Conservation (phyloP, 495 filamentous ascomycete species). For the Zalerion maritima region DNA sequence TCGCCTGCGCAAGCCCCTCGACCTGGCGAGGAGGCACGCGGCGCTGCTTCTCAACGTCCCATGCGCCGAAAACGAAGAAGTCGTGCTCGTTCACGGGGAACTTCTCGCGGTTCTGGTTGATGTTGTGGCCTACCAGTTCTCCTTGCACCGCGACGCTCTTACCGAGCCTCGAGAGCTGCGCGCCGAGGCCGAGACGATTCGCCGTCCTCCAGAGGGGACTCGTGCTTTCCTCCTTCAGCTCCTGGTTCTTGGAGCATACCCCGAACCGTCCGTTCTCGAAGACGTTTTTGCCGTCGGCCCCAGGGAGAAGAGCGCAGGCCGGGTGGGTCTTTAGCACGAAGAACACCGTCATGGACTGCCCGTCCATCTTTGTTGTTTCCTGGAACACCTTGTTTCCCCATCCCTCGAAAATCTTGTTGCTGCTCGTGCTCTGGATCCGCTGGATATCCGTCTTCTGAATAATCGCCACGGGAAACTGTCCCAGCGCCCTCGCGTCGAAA, state of each 20-base stretch:
- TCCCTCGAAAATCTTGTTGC: constrained; percentile 14
- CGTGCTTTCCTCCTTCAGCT: constrained; percentile 5
- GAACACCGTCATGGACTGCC: constrained; percentile 11
- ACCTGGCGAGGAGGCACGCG: constrained; percentile 3
- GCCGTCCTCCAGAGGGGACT: constrained; percentile 1
- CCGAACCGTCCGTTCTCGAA: constrained; percentile 12
- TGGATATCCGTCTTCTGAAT: constrained; percentile 12
- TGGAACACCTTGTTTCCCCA: constrained; percentile 9
- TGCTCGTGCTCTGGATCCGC: constrained; percentile 14
- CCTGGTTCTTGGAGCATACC: constrained; percentile 11
- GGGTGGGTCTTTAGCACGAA: constrained; percentile 6
- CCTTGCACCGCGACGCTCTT: constrained; percentile 10
- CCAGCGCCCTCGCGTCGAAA: no score
- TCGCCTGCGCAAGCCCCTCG: constrained; percentile 4
- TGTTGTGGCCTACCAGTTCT: constrained; percentile 7
- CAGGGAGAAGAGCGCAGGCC: constrained; percentile 4
- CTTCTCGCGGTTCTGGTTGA: constrained; percentile 9
- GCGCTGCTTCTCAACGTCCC: constrained; percentile 8
- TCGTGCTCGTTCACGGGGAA: constrained; percentile 8
- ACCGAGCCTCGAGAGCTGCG: constrained; percentile 1
- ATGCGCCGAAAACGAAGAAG: constrained; percentile 12
- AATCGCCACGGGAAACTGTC: constrained; percentile 7
- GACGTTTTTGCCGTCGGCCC: constrained; percentile 1
- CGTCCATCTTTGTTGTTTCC: constrained; percentile 15
- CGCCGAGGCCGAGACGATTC: neutral